These are phyloP conservation scores for Coemansia sp. DNA, from an alignment of 192 early-diverging fungal genomes.

Conservation along the genomic window DNA sequence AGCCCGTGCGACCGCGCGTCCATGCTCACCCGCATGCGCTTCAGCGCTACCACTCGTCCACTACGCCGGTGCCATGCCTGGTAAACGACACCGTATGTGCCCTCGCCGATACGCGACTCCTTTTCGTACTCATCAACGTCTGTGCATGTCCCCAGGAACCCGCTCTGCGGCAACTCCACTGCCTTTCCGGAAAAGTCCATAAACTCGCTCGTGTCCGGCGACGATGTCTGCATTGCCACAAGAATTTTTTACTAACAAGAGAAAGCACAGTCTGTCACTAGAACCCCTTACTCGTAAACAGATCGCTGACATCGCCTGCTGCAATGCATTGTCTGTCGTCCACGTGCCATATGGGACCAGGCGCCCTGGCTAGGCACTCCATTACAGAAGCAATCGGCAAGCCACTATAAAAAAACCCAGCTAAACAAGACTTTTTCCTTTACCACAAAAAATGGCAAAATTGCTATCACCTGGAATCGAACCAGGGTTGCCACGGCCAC, in stretches of 20 bases:
- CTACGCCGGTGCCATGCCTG: slow-evolving; percentile 55
- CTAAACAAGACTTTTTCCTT: not conserved
- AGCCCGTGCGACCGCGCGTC: slow-evolving; percentile 53
- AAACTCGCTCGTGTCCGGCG: not conserved
- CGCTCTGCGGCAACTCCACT: slow-evolving; percentile 14
- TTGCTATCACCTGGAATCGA: slow-evolving; percentile 46
- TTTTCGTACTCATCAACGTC: slow-evolving; percentile 85
- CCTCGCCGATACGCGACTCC: slow-evolving; percentile 84
- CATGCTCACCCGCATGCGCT: slow-evolving; percentile 58
- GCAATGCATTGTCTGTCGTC: too few relatives aligned
- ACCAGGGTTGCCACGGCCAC: slow-evolving; percentile 46
- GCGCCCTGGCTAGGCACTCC: not conserved
- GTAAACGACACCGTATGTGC: slow-evolving; percentile 91
- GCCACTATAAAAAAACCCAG: not conserved
- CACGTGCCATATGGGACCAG: too few relatives aligned
- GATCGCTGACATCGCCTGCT: too few relatives aligned
- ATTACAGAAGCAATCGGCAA: not conserved
- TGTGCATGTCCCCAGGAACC: slow-evolving; percentile 67
- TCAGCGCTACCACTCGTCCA: slow-evolving; percentile 56
- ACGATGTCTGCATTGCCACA: not conserved
- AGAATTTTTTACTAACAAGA: not conserved
- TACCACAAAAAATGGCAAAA: not conserved
- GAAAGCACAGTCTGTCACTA: not conserved
- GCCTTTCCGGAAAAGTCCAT: slow-evolving; percentile 24
- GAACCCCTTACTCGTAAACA: too few relatives aligned